A percentile compares a stretch with the other conserved stretches of the same genome.
Evolutionary conservation across 129 eudicot genomes (phyloP).

Genomic region (Helichrysum umbraculigerum): DNA sequence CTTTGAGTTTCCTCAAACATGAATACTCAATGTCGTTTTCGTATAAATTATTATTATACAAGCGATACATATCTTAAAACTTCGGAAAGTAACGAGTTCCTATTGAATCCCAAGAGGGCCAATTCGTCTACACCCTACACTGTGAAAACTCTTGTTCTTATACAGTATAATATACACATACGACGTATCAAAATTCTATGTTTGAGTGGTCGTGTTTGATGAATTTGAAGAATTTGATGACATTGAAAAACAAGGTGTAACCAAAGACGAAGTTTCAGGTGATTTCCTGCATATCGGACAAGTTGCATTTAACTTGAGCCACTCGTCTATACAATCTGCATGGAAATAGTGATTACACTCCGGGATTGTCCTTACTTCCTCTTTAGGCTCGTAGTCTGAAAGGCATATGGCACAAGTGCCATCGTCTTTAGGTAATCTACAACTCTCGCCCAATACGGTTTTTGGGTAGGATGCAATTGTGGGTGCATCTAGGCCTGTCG

Average conservation of each 20-base stretch:
- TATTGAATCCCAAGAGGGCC: neutral
- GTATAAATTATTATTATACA: slow-evolving; percentile 35
- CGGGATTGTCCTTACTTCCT: slow-evolving; percentile 41
- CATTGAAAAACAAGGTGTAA: slow-evolving; percentile 36
- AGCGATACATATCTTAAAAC: slow-evolving; percentile 11
- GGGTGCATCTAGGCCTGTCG: slow-evolving; percentile 43
- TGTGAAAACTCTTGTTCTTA: slow-evolving; percentile 10
- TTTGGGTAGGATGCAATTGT: slow-evolving; percentile 48
- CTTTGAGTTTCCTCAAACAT: neutral
- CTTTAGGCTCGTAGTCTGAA: slow-evolving; percentile 44
- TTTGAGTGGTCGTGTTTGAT: slow-evolving; percentile 14
- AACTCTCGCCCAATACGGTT: slow-evolving; percentile 41
- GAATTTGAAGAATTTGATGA: slow-evolving; percentile 27
- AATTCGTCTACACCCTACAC: slow-evolving; percentile 23
- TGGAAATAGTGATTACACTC: slow-evolving; percentile 58
- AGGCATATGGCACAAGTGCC: slow-evolving; percentile 50
- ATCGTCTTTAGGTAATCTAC: slow-evolving; percentile 38
- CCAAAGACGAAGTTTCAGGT: slow-evolving; percentile 33
- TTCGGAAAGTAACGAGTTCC: slow-evolving; percentile 9
- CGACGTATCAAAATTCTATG: slow-evolving; percentile 24
- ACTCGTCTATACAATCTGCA: slow-evolving; percentile 47
- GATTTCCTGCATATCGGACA: slow-evolving; percentile 53
- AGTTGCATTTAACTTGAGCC: slow-evolving; percentile 46
- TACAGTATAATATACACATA: slow-evolving; percentile 23
- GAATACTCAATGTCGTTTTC: neutral